phyloP scores from a whole-genome alignment of 2,329 filamentous ascomycete genomes.

The Zasmidium angulare region DNA sequence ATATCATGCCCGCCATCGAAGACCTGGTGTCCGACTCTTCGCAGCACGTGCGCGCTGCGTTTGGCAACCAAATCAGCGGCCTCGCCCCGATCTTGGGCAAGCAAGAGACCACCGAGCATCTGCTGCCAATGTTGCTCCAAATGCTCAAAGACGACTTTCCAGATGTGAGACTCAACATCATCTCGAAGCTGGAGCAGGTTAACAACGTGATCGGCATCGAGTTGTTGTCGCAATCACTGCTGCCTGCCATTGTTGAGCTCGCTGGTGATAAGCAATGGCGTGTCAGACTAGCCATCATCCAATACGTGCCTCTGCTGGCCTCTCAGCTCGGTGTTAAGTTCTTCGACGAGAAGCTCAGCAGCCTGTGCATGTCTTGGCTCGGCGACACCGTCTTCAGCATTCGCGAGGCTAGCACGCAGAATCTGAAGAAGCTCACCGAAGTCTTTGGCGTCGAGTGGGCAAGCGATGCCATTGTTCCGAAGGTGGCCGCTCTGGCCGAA shows the following conservation, averaged over 20 bases:
- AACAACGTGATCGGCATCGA: conserved; percentile 99
- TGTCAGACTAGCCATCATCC: conserved; percentile 95
- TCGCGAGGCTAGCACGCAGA: conserved; percentile 93
- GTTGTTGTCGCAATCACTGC: conserved; percentile 88
- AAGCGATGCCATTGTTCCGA: conserved; percentile 93
- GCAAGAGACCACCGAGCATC: conserved; percentile 96
- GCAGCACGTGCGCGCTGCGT: conserved; percentile 91
- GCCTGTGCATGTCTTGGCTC: conserved; percentile 96
- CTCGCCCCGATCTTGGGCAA: conserved; percentile 96
- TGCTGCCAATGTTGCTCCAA: conserved; percentile 97
- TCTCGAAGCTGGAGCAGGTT: conserved; percentile 97
- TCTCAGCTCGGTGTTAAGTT: conserved; percentile 95
- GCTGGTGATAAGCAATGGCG: conserved; percentile 99
- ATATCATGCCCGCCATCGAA: conserved; percentile 95
- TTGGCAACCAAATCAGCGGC: conserved; percentile 95
- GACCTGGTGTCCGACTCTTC: conserved; percentile 94
- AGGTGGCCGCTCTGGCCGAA: conserved; percentile 97
- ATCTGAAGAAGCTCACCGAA: conserved; percentile 96
- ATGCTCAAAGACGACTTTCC: conserved; percentile 99
- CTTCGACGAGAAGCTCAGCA: conserved; percentile 96
- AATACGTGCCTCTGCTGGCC: conserved; percentile 95
- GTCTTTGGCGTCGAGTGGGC: conserved; percentile 99
- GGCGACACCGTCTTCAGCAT: conserved; percentile 99
- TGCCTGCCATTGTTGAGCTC: conserved; percentile 94
- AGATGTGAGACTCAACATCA: conserved; percentile 96